phyloP scores from a whole-genome alignment of 2,329 filamentous ascomycete genomes.

The Claviceps monticola region DNA sequence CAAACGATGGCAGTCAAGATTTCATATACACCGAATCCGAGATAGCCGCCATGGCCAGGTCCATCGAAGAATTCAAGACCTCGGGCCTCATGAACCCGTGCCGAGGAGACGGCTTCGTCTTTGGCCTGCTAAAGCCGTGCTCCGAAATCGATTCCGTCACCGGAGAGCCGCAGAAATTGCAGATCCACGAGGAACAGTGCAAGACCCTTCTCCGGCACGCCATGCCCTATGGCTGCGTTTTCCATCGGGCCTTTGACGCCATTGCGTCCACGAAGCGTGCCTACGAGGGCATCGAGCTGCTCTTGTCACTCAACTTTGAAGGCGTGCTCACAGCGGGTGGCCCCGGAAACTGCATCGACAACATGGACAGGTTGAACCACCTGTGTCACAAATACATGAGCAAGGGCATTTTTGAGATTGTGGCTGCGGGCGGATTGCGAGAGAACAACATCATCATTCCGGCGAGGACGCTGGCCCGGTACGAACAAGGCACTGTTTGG shows the following conservation, averaged over 20 bases:
- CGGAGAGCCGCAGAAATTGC: not conserved
- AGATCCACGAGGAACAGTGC: conserved; percentile 28
- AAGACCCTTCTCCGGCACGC: conserved; percentile 26
- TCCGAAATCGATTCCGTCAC: not conserved
- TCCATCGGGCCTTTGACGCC: conserved; percentile 43
- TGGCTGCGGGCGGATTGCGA: conserved; percentile 39
- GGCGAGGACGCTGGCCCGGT: conserved; percentile 13
- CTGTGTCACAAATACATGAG: conserved; percentile 19
- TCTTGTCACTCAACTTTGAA: conserved; percentile 32
- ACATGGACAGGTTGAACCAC: conserved; percentile 22
- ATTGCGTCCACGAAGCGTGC: conserved; percentile 19
- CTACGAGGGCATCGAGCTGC: conserved; percentile 15
- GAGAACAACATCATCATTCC: conserved; percentile 23
- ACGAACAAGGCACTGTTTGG: conserved; percentile 18
- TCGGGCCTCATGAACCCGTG: conserved; percentile 22
- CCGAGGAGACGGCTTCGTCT: conserved; percentile 42
- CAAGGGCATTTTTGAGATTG: conserved; percentile 26
- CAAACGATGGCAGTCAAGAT: conserved; percentile 17
- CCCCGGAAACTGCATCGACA: conserved; percentile 23
- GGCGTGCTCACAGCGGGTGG: conserved; percentile 42
- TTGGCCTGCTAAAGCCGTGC: conserved; percentile 28
- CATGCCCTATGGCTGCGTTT: conserved; percentile 30
- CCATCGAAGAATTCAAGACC: conserved; percentile 24
- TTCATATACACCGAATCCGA: conserved; percentile 36
- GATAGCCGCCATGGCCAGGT: conserved; percentile 26